A percentile compares a stretch with the other conserved stretches of the same genome.
These are phyloP conservation scores for Dendrobium catenatum DNA, from an alignment of 106 monocot species.

Conservation along the genomic window DNA sequence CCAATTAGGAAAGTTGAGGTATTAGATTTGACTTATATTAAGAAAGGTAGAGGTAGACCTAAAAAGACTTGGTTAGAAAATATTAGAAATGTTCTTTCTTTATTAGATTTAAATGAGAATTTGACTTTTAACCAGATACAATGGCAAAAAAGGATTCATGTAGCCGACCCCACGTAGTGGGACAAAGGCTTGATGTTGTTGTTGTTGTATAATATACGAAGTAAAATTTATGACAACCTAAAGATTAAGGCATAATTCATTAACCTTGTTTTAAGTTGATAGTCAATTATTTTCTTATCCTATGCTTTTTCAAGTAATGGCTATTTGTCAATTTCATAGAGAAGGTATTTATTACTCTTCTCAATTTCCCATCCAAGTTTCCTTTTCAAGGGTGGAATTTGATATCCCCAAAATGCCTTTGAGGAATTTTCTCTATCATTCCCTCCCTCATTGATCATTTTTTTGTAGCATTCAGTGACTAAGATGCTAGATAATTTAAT, in stretches of 20 bases:
- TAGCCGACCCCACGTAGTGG: too few species aligned
- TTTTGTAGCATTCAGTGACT: neutral
- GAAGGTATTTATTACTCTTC: neutral
- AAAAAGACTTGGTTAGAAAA: too few species aligned
- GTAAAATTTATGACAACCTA: neutral
- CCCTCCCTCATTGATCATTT: neutral
- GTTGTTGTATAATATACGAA: too few species aligned
- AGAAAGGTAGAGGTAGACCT: too few species aligned
- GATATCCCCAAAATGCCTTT: neutral
- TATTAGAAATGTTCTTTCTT: too few species aligned
- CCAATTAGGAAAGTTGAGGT: too few species aligned
- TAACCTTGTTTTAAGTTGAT: neutral
- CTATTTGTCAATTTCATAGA: neutral
- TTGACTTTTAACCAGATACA: too few species aligned
- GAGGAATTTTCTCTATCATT: neutral
- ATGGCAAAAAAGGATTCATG: too few species aligned
- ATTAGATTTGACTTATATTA: too few species aligned
- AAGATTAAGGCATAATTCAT: neutral
- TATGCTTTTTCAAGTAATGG: neutral
- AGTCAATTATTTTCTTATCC: neutral
- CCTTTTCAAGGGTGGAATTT: neutral
- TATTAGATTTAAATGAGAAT: too few species aligned
- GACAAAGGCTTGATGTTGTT: too few species aligned
- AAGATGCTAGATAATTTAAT: too few species aligned
- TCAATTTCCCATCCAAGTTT: neutral